phyloP scores from a whole-genome alignment of 805 yeast species.

The Saturnispora ahearnii region DNA sequence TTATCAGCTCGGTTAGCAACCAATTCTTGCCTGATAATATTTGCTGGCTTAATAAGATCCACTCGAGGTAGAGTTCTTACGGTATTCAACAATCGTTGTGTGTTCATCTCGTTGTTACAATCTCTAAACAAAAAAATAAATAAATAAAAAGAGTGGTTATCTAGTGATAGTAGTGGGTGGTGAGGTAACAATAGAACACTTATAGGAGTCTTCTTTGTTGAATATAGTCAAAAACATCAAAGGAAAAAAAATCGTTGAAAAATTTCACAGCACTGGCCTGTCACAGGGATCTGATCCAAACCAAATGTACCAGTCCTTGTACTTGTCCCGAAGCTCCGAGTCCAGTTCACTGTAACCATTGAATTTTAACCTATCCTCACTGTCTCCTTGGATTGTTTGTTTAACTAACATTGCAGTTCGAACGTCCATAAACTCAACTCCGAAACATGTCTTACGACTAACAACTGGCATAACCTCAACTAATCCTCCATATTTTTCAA shows the following conservation, averaged over 20 bases:
- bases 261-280: constrained; percentile 21
- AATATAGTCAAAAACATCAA: neutral
- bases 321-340: constrained; percentile 26
- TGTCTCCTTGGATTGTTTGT: constrained; percentile 29
- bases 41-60: constrained; percentile 15
- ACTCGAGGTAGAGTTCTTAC: constrained; percentile 16
- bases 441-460: constrained; percentile 53
- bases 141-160: neutral
- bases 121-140: neutral
- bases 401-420: constrained; percentile 53
- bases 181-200: no score
- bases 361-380: neutral
- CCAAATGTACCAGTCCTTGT: constrained; percentile 53
- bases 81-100: constrained; percentile 5
- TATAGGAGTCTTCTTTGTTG: neutral
- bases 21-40: constrained; percentile 6
- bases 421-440: constrained; percentile 51
- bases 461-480: constrained; percentile 58
- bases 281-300: constrained; percentile 64
- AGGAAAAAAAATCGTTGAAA: neutral
- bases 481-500: constrained; percentile 48
- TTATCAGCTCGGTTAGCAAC: constrained; percentile 7
- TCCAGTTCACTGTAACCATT: neutral
- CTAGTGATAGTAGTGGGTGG: neutral
- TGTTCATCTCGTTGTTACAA: constrained; percentile 1